phyloP scores from a whole-genome alignment of 2,329 filamentous ascomycete species.

The Coniochaeta ligniaria region DNA sequence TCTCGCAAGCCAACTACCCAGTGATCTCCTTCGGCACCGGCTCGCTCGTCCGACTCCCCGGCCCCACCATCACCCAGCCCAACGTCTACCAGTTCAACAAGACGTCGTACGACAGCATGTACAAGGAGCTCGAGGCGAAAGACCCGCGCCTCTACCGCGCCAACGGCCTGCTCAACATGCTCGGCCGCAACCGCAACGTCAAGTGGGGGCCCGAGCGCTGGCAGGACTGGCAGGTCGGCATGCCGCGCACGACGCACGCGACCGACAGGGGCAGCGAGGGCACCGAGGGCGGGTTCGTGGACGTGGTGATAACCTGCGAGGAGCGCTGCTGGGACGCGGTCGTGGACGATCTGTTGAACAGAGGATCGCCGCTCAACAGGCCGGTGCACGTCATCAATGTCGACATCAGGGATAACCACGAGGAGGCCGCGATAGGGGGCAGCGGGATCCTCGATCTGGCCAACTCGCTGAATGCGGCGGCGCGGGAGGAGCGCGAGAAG shows the following conservation, averaged over 20 bases:
- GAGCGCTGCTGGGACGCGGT: conserved; percentile 98
- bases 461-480: conserved; percentile 73
- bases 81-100: conserved; percentile 99
- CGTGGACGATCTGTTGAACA: conserved; percentile 81
- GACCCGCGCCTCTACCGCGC: conserved; percentile 81
- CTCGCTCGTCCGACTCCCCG: conserved; percentile 86
- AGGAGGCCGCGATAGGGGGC: conserved; percentile 87
- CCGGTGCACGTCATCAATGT: conserved; percentile 98
- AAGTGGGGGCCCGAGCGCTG: conserved; percentile 96
- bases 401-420: conserved; percentile 97
- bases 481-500: conserved; percentile 65
- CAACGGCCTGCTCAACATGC: conserved; percentile 93
- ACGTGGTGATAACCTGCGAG: conserved; percentile 94
- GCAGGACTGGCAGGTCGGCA: conserved; percentile 92
- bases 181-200: conserved; percentile 81
- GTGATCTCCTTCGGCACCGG: conserved; percentile 97
- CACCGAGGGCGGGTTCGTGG: conserved; percentile 82
- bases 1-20: conserved; percentile 82
- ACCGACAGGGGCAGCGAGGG: conserved; percentile 72
- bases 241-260: conserved; percentile 70
- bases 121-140: conserved; percentile 79
- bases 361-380: conserved; percentile 79
- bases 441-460: conserved; percentile 89
- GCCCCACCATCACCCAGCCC: conserved; percentile 83
- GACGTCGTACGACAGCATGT: conserved; percentile 92